Percentiles rank a stretch among this genome's conserved stretches.
Evolutionary conservation across 176 grass and related monocot species (phyloP).

Genomic region (Secale cereale): DNA sequence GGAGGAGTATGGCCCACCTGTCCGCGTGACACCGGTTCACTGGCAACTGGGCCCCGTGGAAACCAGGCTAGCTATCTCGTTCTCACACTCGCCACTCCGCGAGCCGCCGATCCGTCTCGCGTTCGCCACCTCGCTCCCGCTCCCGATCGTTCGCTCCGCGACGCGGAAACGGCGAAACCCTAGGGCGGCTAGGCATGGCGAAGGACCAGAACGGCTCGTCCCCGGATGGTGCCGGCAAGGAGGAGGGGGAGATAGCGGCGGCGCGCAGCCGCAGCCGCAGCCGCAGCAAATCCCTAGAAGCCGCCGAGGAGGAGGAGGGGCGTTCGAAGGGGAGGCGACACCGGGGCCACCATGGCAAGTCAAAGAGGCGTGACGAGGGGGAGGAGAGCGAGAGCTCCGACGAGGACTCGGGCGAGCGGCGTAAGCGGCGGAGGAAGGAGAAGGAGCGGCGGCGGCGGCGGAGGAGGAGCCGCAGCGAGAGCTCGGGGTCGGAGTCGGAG

Average conservation of each 20-base stretch:
- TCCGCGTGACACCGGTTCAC: neutral
- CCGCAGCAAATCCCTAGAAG: conserved; percentile 35
- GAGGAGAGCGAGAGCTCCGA: conserved; percentile 38
- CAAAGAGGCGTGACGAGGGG: conserved; percentile 41
- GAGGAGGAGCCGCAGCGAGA: conserved; percentile 38
- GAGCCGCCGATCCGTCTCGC: conserved; percentile 5
- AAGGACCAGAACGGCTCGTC: conserved; percentile 30
- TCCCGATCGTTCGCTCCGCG: neutral
- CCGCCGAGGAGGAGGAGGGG: conserved; percentile 1
- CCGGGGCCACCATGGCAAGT: conserved; percentile 35
- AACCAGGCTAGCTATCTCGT: neutral
- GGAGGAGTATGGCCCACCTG: neutral
- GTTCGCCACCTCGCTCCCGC: neutral
- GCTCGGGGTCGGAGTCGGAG: conserved; percentile 46
- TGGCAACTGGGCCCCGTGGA: neutral
- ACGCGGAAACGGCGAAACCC: conserved; percentile 42
- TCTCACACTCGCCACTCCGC: neutral
- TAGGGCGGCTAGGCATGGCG: conserved; percentile 38
- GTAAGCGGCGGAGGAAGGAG: conserved; percentile 55
- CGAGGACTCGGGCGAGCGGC: conserved; percentile 46
- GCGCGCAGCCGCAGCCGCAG: conserved; percentile 33
- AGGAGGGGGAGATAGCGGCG: neutral
- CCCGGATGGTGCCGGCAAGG: conserved; percentile 2
- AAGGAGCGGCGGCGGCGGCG: conserved; percentile 42
- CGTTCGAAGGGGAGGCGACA: conserved; percentile 31